Evolutionary conservation across 2,329 filamentous ascomycete genomes (phyloP), one percentile per base, ranked within the genome.

Genomic region (Fusarium tjaetaba): DNA sequence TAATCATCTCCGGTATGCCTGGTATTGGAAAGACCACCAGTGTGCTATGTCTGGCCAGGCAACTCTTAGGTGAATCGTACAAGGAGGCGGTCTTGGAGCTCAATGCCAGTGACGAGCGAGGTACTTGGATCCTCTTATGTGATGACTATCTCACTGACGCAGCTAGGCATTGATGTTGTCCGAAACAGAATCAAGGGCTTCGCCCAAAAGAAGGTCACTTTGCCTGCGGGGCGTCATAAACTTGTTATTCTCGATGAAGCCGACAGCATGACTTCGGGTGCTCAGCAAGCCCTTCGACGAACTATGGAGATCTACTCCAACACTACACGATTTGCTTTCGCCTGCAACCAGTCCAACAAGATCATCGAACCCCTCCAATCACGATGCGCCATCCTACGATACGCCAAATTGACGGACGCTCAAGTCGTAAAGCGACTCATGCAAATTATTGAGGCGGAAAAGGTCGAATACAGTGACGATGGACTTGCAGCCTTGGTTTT

Each of bases 271-370:
- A 99, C 96, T 2, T 93, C 93, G 30, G 96, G 96, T 60, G 96
- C 96, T 5, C 96, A 99, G 81, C 96, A 98, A 84, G 96, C 96
- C 26, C 88, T 99, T 41, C 90, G 96, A 76, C 89, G 96, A 71
- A 99, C 96, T 1, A 99, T 99, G 96, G 96, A 99, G 82, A 99
- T 98, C 58, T 98, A 98, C 85, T 97, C 94, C 46, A 92, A 95
- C 72, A 99, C 96, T 4, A 99, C 96, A 5, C 90, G 96, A 66
- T 99, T 99, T 80, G 96, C 96, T 1, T 99, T 99, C 79, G 96
- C 96, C 5, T 99, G 96, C 87, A 99, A 99, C 82, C 94, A 97
- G 85, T 96, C 93, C 71, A 99, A 98, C 86, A 99, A 98, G 85
- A 98, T 99, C 81, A 99, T 99, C 82, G 96, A 99, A 83, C 96